Evolutionary conservation across 805 yeast genomes (phyloP).

Genomic region (Myxozyma vanderwaltii): DNA sequence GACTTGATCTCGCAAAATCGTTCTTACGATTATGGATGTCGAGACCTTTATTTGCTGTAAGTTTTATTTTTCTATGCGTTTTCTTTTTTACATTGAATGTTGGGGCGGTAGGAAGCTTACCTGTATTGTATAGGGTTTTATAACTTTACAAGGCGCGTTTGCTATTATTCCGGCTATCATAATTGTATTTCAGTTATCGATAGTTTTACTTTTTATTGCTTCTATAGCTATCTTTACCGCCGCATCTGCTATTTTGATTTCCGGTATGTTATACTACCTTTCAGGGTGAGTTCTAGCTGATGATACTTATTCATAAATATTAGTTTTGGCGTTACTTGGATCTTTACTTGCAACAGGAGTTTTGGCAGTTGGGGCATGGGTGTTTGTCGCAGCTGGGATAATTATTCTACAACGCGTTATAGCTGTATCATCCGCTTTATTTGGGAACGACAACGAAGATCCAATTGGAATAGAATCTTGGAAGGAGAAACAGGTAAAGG

Average conservation of each 20-base stretch:
- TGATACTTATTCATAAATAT: not conserved
- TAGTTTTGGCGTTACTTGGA: conserved; percentile 5
- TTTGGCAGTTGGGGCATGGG: conserved; percentile 15
- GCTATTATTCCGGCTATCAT: conserved; percentile 14
- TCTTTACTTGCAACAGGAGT: conserved; percentile 1
- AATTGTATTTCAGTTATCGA: not conserved
- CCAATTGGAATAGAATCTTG: no score
- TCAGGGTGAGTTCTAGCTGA: not conserved
- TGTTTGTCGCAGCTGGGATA: conserved; percentile 12
- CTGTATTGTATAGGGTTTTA: conserved; percentile 13
- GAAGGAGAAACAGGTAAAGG: no score
- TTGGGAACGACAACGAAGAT: not conserved
- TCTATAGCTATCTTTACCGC: not conserved
- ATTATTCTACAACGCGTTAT: not conserved
- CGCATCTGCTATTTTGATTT: not conserved
- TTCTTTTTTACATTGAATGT: not conserved
- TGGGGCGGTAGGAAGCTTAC: not conserved
- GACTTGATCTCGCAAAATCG: conserved; percentile 1
- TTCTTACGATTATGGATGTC: not conserved
- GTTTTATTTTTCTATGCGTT: not conserved
- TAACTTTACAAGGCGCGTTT: conserved; percentile 21
- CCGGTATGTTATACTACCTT: not conserved
- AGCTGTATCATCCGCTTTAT: not conserved
- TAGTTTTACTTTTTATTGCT: not conserved
- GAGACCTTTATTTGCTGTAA: conserved; percentile 21